Base-by-base conservation (phyloP, 805 yeast genomes). In the Cyberlindnera samutprakarnensis region DNA sequence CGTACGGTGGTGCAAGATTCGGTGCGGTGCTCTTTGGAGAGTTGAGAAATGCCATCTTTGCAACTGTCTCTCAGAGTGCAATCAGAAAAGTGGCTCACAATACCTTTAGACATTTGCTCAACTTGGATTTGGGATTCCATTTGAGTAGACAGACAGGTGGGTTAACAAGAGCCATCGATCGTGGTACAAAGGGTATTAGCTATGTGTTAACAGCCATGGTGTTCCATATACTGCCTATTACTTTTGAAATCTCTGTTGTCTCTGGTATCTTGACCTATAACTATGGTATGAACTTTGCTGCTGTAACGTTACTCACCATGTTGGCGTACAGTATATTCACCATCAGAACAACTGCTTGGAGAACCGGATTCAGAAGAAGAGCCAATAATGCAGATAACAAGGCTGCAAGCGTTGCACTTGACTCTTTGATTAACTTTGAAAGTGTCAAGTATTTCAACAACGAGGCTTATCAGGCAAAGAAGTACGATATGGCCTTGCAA, bases 181-280 rank as follows among this genome's bases (percentile, higher is more conserved):
- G 98, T 42, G 98, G 98, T 56, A 90, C 97, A 1, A 90, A 92
- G 48, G 98, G 98, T 62, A 90, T 92, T 33, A 79, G 94, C 10
- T 88, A 83, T 47, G 96, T 92, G 5, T 63, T 92, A 28, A 76
- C 84, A 23, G 95, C 97, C 3, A 84, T 90, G 95, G 95, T 92
- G n/a, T 90, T 92, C 64, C 97, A 92, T 54, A 88, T 92, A 23
- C 64, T 90, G 21, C 98, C 98, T 7, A 82, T 90, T 25, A 70
- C 94, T 4, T 82, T 92, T 53, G 98, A 92, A 55, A 92, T 92
- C 32, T 70, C 83, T 3, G 79, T 92, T 34, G 98, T 92, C 10
- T 84, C 96, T 53, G 95, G 96, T 35, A 82, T 92, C 27, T 64
- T 92, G 44, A 86, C 96, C 12, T 90, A 88, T 55, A 90, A 90